phyloP scores from a whole-genome alignment of 192 early-diverging fungal species.

The Mortierella claussenii region DNA sequence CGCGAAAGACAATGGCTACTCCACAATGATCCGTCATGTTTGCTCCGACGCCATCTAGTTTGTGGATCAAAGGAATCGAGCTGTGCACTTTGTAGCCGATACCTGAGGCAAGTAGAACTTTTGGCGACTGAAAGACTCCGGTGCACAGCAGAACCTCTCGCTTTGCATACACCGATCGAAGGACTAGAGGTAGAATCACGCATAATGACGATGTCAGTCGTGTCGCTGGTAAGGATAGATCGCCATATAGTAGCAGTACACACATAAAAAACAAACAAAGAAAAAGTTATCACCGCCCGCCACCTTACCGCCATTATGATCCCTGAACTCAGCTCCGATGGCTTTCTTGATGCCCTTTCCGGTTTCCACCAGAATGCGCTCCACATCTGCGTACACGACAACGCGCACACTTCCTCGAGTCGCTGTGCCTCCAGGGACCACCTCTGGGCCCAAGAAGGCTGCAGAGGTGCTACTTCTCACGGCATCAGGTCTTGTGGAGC shows the following conservation, averaged over 20 bases:
- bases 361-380: slow-evolving; percentile 2
- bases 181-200: no score
- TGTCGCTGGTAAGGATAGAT: neutral
- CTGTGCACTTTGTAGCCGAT: slow-evolving; percentile 31
- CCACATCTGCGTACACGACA: slow-evolving; percentile 1
- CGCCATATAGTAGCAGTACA: neutral
- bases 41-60: slow-evolving; percentile 43
- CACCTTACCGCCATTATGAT: slow-evolving; percentile 11
- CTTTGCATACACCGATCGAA: slow-evolving; percentile 4
- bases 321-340: slow-evolving; percentile 20
- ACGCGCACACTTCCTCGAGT: slow-evolving; percentile 17
- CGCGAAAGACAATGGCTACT: slow-evolving; percentile 16
- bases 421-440: slow-evolving; percentile 26
- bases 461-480: slow-evolving; percentile 8
- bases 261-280: neutral
- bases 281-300: neutral
- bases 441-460: slow-evolving; percentile 19
- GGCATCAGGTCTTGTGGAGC: neutral
- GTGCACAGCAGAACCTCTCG: slow-evolving; percentile 55
- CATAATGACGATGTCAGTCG: neutral
- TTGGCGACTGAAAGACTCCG: slow-evolving; percentile 45
- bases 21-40: slow-evolving; percentile 50
- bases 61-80: slow-evolving; percentile 34
- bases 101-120: slow-evolving; percentile 48
- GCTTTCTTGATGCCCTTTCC: slow-evolving; percentile 10